Evolutionary conservation across 495 filamentous ascomycete genomes (phyloP).

Genomic region (Letharia columbiana): DNA sequence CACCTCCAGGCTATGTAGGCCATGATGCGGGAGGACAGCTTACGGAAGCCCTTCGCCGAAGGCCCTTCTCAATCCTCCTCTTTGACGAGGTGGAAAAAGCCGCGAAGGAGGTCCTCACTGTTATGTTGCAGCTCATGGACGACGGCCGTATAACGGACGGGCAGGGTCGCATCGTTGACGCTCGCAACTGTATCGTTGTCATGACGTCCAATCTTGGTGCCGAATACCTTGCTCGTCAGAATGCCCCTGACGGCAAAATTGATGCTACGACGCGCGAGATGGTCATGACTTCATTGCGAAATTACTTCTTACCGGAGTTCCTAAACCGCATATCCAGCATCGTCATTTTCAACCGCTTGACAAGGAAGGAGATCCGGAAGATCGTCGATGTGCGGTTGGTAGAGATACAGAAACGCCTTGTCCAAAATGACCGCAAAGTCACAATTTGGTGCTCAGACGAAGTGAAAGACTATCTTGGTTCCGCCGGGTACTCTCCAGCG

Average conservation of each 20-base stretch:
- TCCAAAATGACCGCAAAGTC: constrained; percentile 72
- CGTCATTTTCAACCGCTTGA: constrained; percentile 98
- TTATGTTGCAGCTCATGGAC: constrained; percentile 96
- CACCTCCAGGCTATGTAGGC: constrained; percentile 92
- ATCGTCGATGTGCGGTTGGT: constrained; percentile 86
- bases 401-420: constrained; percentile 86
- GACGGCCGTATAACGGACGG: constrained; percentile 98
- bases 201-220: constrained; percentile 98
- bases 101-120: constrained; percentile 93
- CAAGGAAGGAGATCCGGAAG: constrained; percentile 76
- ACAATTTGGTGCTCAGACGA: constrained; percentile 64
- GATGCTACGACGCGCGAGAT: constrained; percentile 79
- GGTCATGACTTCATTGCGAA: constrained; percentile 78
- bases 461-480: constrained; percentile 83
- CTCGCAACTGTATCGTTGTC: constrained; percentile 95
- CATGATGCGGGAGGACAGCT: constrained; percentile 94
- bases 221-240: constrained; percentile 77
- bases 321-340: constrained; percentile 90
- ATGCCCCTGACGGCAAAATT: constrained; percentile 69
- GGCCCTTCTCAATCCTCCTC: constrained; percentile 93
- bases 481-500: constrained; percentile 81
- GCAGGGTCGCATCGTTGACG: constrained; percentile 88
- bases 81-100: constrained; percentile 99
- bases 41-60: constrained; percentile 84
- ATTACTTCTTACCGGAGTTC: constrained; percentile 97